Evolutionary conservation across 495 filamentous ascomycete species (phyloP).

Genomic region (Trichocladium uniseriatum): DNA sequence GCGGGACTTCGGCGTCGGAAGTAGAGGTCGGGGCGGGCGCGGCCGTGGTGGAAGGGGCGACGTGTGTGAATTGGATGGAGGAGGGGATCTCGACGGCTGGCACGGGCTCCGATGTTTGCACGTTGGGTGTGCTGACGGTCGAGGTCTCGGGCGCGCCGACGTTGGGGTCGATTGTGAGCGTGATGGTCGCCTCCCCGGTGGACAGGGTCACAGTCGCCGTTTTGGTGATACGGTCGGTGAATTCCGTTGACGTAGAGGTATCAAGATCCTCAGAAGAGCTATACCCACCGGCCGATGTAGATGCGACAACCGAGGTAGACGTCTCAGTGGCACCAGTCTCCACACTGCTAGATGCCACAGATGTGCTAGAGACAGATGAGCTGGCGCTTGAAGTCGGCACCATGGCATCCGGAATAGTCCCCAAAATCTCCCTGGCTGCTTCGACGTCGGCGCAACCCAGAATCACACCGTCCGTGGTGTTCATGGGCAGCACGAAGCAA

Average conservation of each 20-base stretch:
- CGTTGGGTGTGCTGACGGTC: not conserved
- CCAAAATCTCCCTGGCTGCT: constrained; percentile 22
- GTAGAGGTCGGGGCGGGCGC: not conserved
- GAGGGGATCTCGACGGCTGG: too few relatives aligned
- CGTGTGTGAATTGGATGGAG: too few relatives aligned
- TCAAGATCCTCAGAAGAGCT: too few relatives aligned
- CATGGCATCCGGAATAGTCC: constrained; percentile 5
- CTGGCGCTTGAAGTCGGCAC: not conserved
- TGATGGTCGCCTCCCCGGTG: not conserved
- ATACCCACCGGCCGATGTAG: too few relatives aligned
- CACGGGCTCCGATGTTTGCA: too few relatives aligned
- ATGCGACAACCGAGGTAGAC: too few relatives aligned
- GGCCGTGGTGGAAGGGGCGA: too few relatives aligned
- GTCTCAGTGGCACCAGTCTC: too few relatives aligned
- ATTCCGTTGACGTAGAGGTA: not conserved
- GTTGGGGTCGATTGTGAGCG: constrained; percentile 7
- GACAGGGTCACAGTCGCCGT: not conserved
- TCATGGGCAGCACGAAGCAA: constrained; percentile 38
- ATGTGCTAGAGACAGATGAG: not conserved
- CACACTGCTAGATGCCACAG: not conserved
- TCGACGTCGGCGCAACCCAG: constrained; percentile 29
- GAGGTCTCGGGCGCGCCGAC: not conserved
- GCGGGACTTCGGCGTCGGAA: not conserved
- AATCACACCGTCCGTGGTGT: constrained; percentile 26
- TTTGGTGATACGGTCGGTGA: constrained; percentile 4